Evolutionary conservation across 176 grass and related monocot species (phyloP).

Genomic region (Phragmites australis): DNA sequence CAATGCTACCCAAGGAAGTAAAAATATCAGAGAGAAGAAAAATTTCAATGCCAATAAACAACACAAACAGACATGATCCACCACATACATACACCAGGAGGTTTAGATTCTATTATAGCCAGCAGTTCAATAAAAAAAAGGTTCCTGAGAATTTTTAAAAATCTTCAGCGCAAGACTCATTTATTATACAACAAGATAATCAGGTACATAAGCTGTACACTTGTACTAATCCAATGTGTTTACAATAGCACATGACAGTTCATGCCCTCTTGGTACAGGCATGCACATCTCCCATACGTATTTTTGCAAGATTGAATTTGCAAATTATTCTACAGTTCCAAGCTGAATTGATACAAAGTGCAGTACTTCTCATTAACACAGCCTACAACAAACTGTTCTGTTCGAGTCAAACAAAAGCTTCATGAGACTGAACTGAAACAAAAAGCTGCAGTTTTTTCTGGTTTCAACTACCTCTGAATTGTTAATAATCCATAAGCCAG

Average conservation of each 20-base stretch:
- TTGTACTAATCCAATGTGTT: neutral
- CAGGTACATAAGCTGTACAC: slow-evolving; percentile 24
- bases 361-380: neutral
- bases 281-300: neutral
- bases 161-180: neutral
- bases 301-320: neutral
- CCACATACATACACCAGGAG: slow-evolving; percentile 18
- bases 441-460: neutral
- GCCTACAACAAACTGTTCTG: slow-evolving; percentile 1
- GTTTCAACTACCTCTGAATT: neutral
- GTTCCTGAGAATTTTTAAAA: neutral
- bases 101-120: slow-evolving; percentile 15
- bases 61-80: slow-evolving; percentile 5
- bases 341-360: neutral
- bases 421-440: neutral
- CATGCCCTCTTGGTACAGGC: neutral
- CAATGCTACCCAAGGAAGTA: slow-evolving; percentile 46
- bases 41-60: too few relatives aligned
- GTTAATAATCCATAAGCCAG: neutral
- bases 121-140: slow-evolving; percentile 17
- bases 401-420: neutral
- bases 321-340: neutral
- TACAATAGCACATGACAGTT: neutral
- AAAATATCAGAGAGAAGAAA: slow-evolving; percentile 22
- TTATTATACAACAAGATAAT: slow-evolving; percentile 25